Evolutionary conservation across 768 basidiomycete species (phyloP), one percentile per base, ranked within the genome.

Genomic region (Trametes meyenii): DNA sequence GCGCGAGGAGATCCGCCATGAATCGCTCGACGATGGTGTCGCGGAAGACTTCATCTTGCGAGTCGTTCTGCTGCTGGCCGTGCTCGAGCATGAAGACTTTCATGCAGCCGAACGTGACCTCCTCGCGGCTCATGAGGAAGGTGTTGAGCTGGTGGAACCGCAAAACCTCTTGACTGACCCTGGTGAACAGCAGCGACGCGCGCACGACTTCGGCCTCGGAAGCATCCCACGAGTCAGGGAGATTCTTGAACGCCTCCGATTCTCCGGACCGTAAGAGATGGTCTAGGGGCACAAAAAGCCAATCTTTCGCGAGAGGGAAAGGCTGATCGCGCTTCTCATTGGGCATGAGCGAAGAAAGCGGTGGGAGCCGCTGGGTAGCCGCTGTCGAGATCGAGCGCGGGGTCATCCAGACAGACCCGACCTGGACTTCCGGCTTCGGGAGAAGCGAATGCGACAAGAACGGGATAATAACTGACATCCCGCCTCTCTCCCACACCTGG

Each of bases 71-170:
- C 44, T 65, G 73, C 53, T 92, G 87, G 1, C 84, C 92, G 70
- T 96, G 92, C 72, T 98, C 96, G 29, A 98, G 84, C 94, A 97
- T 96, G 75, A 94, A 94, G 16, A 97, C 85, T 65, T 92, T 92
- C 92, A 97, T 96, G 64, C 94, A 89, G 19, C 81, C 83, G 66
- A 95, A 89, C 5, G 90, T 78, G 1, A 81, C 75, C 63, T 88
- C 84, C 53, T 85, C 84, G 45, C 83, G 77, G 17, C 73, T 77
- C 69, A 86, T 71, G 8, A 77, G 68, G 14, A 83, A 81, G 23
- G 67, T 61, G 0, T 56, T 63, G 38, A 86, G 73, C 1, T 78
- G 77, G 67, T 80, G 80, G 11, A 69, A 70, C 16, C 69, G 63
- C 35, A 88, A 67, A 5, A 83, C 72, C 46, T 83, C 77, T 33